Evolutionary conservation across 371 early-diverging fungal species (phyloP).

Genomic region (Mortierella sp.): DNA sequence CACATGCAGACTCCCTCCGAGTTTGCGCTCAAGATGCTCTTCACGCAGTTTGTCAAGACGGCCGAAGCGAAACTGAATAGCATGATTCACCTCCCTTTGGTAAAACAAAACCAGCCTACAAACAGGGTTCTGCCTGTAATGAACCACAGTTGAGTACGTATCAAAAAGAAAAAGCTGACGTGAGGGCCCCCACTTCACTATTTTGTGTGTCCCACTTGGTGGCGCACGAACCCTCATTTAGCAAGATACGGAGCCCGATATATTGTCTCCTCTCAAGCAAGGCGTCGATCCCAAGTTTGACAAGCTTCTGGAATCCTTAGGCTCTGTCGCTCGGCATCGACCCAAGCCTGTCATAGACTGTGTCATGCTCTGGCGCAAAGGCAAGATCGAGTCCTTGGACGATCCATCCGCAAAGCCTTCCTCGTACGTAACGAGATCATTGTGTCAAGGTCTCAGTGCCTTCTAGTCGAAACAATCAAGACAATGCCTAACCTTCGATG

Average conservation of each 20-base stretch:
- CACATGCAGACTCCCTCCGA: constrained; percentile 59
- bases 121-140: too few species aligned
- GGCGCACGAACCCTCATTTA: constrained; percentile 1
- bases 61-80: constrained; percentile 63
- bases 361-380: constrained; percentile 90
- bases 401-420: constrained; percentile 35
- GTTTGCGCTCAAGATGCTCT: constrained; percentile 60
- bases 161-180: not conserved
- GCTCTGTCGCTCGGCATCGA: constrained; percentile 84
- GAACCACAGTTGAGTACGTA: not conserved
- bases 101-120: constrained; percentile 14
- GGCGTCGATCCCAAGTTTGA: constrained; percentile 86
- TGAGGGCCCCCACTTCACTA: not conserved
- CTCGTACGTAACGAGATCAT: constrained; percentile 23
- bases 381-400: constrained; percentile 75
- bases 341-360: constrained; percentile 91
- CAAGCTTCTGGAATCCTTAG: constrained; percentile 79
- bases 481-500: too few species aligned
- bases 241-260: constrained; percentile 58
- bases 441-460: not conserved
- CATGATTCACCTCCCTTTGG: constrained; percentile 53
- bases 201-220: not conserved
- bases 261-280: constrained; percentile 52
- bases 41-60: constrained; percentile 63
- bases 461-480: too few species aligned